Evolutionary conservation across 352 stramenopile genomes (phyloP).

Genomic region (Peronospora tabacina): DNA sequence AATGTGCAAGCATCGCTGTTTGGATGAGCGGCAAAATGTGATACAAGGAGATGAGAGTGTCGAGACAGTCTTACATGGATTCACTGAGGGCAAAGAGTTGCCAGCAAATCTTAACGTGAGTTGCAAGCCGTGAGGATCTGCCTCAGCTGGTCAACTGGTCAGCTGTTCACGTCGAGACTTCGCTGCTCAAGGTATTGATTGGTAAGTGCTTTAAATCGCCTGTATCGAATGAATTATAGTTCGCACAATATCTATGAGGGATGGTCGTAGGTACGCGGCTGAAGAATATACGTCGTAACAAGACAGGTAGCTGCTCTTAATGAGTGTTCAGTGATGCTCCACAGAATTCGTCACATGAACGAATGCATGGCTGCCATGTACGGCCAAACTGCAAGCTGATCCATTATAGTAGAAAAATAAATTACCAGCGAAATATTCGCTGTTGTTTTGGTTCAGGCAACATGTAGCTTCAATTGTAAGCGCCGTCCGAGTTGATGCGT

Average conservation of each 20-base stretch:
- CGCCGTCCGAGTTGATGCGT: slow-evolving; percentile 1
- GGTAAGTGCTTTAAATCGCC: too few relatives aligned
- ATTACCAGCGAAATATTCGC: too few relatives aligned
- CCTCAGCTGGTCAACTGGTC: neutral
- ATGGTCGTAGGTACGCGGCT: neutral
- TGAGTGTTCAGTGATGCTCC: neutral
- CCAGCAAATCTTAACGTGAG: slow-evolving; percentile 11
- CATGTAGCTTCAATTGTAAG: neutral
- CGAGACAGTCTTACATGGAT: slow-evolving; percentile 15
- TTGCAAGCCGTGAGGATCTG: slow-evolving; percentile 3
- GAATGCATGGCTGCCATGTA: neutral
- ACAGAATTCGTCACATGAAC: too few relatives aligned
- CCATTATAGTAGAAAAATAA: too few relatives aligned
- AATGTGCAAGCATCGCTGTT: neutral
- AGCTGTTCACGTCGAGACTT: too few relatives aligned
- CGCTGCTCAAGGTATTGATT: too few relatives aligned
- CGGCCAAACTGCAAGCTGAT: too few relatives aligned
- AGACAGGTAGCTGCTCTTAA: neutral
- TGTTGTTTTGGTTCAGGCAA: neutral
- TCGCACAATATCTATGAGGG: too few relatives aligned
- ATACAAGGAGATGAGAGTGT: slow-evolving; percentile 11
- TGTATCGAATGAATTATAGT: too few relatives aligned
- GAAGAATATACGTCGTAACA: neutral
- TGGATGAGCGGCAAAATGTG: neutral
- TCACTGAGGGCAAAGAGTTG: neutral